Conservation (phyloP, 1,139 yeast genomes). For the Hansenula lynferdii region DNA sequence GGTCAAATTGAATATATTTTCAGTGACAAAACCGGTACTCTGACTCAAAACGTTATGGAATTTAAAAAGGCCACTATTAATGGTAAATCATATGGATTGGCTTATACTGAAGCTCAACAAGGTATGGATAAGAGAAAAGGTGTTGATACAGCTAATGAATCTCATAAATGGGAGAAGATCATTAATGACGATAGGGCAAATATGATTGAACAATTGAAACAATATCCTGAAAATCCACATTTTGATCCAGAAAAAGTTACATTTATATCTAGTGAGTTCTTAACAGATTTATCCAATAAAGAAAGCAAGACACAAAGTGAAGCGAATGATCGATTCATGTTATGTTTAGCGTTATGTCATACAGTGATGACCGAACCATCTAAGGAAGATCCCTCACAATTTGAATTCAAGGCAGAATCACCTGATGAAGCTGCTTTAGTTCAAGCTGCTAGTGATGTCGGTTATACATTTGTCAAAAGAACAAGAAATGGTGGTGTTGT, state of each 20-base stretch:
- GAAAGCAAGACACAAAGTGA: conserved; percentile 54
- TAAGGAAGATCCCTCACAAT: conserved; percentile 49
- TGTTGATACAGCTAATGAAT: conserved; percentile 67
- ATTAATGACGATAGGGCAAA: conserved; percentile 58
- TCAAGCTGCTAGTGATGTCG: conserved; percentile 88
- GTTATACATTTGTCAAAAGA: conserved; percentile 74
- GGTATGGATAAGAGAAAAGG: conserved; percentile 91
- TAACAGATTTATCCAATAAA: conserved; percentile 45
- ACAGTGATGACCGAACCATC: conserved; percentile 82
- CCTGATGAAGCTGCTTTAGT: conserved; percentile 98
- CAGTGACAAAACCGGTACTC: conserved; percentile 94
- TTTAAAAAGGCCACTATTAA: conserved; percentile 88
- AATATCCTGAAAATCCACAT: conserved; percentile 47
- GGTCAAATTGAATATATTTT: conserved; percentile 96
- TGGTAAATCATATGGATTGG: conserved; percentile 83
- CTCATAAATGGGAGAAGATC: conserved; percentile 52
- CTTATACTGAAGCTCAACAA: conserved; percentile 93
- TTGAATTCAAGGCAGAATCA: conserved; percentile 84
- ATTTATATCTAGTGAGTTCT: conserved; percentile 70
- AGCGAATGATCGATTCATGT: conserved; percentile 76
- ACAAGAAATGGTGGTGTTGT: conserved; percentile 67
- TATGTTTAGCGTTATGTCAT: conserved; percentile 86
- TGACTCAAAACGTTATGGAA: conserved; percentile 96
- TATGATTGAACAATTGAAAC: conserved; percentile 58
- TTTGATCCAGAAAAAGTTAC: conserved; percentile 60